Evolutionary conservation across 2,329 filamentous ascomycete species (phyloP).

Genomic region (Ceratocystiopsis brevicomis): DNA sequence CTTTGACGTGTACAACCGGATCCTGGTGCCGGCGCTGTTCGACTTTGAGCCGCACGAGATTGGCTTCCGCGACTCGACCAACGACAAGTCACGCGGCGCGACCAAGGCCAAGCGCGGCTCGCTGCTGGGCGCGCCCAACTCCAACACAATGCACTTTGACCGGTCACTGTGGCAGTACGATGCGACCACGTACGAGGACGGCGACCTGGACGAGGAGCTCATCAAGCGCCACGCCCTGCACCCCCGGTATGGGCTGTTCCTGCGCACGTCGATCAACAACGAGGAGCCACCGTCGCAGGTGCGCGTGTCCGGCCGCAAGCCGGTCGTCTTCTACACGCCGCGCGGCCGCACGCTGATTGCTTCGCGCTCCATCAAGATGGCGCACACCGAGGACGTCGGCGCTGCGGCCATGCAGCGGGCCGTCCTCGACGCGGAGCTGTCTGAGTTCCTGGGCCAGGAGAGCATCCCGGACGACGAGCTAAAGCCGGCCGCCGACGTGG

Average conservation of each 20-base stretch:
- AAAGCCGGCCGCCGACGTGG: conserved; percentile 6
- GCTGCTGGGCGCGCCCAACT: conserved; percentile 34
- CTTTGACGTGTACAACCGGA: conserved; percentile 27
- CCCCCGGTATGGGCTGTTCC: conserved; percentile 32
- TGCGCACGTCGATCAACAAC: conserved; percentile 28
- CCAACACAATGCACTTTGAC: conserved; percentile 34
- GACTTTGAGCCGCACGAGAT: conserved; percentile 35
- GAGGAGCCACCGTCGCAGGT: conserved; percentile 19
- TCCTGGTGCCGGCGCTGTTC: conserved; percentile 31
- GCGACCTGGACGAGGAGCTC: conserved; percentile 31
- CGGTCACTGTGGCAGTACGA: conserved; percentile 34
- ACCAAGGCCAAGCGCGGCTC: conserved; percentile 33
- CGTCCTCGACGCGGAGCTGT: conserved; percentile 9
- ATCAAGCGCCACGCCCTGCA: conserved; percentile 32
- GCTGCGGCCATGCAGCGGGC: conserved; percentile 4
- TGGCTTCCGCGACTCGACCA: conserved; percentile 39
- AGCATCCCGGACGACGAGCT: conserved; percentile 5
- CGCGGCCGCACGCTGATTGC: conserved; percentile 28
- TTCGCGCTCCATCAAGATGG: conserved; percentile 21
- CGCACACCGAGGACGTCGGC: conserved; percentile 11
- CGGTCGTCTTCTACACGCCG: conserved; percentile 30
- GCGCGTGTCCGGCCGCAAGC: conserved; percentile 25
- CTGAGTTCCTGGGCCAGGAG: conserved; percentile 11
- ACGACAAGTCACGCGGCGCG: conserved; percentile 33
- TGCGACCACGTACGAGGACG: conserved; percentile 26